Evolutionary conservation across 495 filamentous ascomycete genomes (phyloP).

Genomic region (Neurospora sp.): DNA sequence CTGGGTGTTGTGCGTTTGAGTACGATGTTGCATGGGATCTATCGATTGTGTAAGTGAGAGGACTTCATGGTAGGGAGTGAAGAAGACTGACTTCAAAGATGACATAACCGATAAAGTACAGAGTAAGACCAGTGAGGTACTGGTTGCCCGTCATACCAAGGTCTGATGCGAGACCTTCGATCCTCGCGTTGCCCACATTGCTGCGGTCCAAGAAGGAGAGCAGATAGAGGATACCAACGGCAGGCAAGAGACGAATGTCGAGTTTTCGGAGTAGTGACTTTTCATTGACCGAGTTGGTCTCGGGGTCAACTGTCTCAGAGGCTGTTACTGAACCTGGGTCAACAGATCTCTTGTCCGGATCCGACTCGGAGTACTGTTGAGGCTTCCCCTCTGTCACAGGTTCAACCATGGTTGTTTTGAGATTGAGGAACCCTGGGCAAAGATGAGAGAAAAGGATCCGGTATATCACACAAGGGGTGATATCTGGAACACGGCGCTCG

Average conservation of each 20-base stretch:
- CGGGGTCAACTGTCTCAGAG: constrained; percentile 14
- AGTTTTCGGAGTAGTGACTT: constrained; percentile 54
- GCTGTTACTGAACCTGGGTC: constrained; percentile 6
- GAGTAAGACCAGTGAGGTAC: constrained; percentile 59
- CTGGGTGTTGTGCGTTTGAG: constrained; percentile 61
- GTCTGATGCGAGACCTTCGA: constrained; percentile 55
- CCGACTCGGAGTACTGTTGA: not conserved
- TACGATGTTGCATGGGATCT: constrained; percentile 64
- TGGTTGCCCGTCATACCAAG: constrained; percentile 61
- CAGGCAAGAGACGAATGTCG: constrained; percentile 53
- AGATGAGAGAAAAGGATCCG: not conserved
- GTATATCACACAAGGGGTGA: not conserved
- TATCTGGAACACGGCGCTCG: not conserved
- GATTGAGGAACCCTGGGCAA: not conserved
- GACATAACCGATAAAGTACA: constrained; percentile 73
- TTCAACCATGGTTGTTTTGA: not conserved
- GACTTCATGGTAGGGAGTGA: not conserved
- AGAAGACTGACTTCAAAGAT: constrained; percentile 27
- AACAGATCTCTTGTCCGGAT: not conserved
- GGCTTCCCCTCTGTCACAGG: not conserved
- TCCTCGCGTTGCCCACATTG: constrained; percentile 49
- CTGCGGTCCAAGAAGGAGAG: constrained; percentile 66
- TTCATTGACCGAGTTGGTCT: constrained; percentile 40
- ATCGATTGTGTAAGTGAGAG: not conserved
- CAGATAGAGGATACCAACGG: constrained; percentile 58